A percentile compares a stretch with the other conserved stretches of the same genome.
These are phyloP conservation scores for Aspergillus avenaceus DNA, from an alignment of 495 filamentous ascomycete genomes.

Conservation along the genomic window DNA sequence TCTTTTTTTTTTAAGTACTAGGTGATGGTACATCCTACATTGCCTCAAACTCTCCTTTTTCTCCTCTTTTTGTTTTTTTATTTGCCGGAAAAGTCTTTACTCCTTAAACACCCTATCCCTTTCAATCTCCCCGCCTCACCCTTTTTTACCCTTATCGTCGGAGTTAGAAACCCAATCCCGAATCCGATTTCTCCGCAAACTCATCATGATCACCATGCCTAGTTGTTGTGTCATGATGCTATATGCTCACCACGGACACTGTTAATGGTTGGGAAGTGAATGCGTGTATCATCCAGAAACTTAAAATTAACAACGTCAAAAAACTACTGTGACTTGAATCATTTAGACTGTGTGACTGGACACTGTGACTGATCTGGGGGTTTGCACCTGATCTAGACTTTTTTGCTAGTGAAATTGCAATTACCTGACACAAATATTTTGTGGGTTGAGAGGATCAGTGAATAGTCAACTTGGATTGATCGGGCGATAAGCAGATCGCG, in stretches of 20 bases:
- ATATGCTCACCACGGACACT: slow-evolving; percentile 8
- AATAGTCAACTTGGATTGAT: background rate
- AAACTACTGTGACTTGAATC: too few relatives aligned
- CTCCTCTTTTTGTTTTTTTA: background rate
- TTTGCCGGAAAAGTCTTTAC: too few relatives aligned
- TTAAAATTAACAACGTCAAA: too few relatives aligned
- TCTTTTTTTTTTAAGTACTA: too few relatives aligned
- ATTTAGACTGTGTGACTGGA: background rate
- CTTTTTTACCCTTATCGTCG: background rate
- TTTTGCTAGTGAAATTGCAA: too few relatives aligned
- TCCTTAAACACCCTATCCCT: too few relatives aligned
- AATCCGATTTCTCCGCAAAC: background rate
- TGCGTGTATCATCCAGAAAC: background rate
- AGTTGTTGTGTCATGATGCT: slow-evolving; percentile 19
- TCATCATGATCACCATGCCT: slow-evolving; percentile 16
- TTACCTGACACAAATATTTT: too few relatives aligned
- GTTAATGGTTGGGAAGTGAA: slow-evolving; percentile 2
- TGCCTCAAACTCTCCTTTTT: background rate
- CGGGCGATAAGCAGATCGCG: background rate
- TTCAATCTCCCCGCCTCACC: slow-evolving; percentile 1
- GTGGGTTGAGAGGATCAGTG: too few relatives aligned
- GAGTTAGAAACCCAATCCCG: too few relatives aligned
- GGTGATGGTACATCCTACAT: too few relatives aligned
- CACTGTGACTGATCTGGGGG: background rate
- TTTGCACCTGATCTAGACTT: too few relatives aligned